These are phyloP conservation scores for Suillus brevipes DNA, from an alignment of 768 basidiomycete genomes.

Conservation along the genomic window DNA sequence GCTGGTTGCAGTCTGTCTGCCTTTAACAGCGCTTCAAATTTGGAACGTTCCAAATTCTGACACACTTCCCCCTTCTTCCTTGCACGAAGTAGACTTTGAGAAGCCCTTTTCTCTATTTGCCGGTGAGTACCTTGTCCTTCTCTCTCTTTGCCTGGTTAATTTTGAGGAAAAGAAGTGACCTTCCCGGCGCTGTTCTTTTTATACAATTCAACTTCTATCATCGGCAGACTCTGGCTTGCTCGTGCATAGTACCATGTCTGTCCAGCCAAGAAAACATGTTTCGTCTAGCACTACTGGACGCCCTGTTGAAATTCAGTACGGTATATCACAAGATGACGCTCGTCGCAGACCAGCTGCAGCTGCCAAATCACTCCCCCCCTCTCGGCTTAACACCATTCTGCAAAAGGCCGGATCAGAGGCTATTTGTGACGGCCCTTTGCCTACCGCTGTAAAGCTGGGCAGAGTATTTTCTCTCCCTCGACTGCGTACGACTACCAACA, in stretches of 20 bases:
- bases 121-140: neutral
- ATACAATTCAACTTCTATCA: neutral
- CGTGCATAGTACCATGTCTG: neutral
- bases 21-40: neutral
- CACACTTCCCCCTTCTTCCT: neutral
- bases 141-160: neutral
- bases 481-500: conserved; percentile 10
- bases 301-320: neutral
- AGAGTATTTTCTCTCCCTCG: conserved; percentile 42
- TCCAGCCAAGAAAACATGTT: neutral
- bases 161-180: neutral
- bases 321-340: neutral
- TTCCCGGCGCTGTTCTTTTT: neutral
- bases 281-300: neutral
- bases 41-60: neutral
- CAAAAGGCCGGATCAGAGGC: conserved; percentile 21
- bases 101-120: neutral
- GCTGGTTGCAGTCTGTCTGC: neutral
- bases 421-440: conserved; percentile 35
- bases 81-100: neutral
- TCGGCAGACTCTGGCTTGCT: neutral
- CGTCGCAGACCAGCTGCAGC: neutral
- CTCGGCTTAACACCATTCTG: conserved; percentile 12
- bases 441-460: conserved; percentile 40
- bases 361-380: neutral